Evolutionary conservation across 371 early-diverging fungal genomes (phyloP), one percentile per base, ranked within the genome.

Genomic region (Chytridiales sp.): DNA sequence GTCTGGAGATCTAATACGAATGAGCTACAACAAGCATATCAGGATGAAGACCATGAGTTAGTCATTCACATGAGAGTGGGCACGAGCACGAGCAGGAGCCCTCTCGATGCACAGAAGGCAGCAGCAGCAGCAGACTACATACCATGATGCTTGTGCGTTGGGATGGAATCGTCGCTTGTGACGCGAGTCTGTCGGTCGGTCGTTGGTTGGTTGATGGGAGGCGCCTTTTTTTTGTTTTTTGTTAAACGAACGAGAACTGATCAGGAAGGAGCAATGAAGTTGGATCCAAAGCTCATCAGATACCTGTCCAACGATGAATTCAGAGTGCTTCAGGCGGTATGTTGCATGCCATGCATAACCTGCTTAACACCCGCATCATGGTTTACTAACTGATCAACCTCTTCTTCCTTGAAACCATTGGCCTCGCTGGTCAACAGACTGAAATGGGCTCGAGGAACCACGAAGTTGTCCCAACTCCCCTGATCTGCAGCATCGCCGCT

Each of bases 381-480:
- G 30, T 38, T 48, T 27, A 30, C 41, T 3, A 4, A n/a, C 40
- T 32, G 30, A 26, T 44, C 9, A 19, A 35, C 1, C n/a, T 22
- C 19, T 34, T 5, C 55, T 26, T 1, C 13, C 61, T 9, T 13
- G 42, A 1, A 17, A 34, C 36, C 31, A 38, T 9, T 6, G 40
- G 29, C 38, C 40, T 9, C 30, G 21, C 21, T 63, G 22, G 4
- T n/a, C n/a, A 21, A 31, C 49, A 92, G 85, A 83, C 90, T 6
- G 98, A 98, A 77, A 94, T 96, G 87, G 98, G 96, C 9, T 89
- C 92, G 24, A 90, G 93, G 68, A 98, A 98, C 79, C 98, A 98
- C 76, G 95, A 96, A 75, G 86, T 97, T 9, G 98, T 98, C 0
- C 97, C 98, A 1, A 88, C 89, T 2, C 29, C 83, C 9, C 78